A percentile compares a stretch with the other conserved stretches of the same genome.
phyloP scores from a whole-genome alignment of 352 stramenopile species.

The Discostella stelligera region DNA sequence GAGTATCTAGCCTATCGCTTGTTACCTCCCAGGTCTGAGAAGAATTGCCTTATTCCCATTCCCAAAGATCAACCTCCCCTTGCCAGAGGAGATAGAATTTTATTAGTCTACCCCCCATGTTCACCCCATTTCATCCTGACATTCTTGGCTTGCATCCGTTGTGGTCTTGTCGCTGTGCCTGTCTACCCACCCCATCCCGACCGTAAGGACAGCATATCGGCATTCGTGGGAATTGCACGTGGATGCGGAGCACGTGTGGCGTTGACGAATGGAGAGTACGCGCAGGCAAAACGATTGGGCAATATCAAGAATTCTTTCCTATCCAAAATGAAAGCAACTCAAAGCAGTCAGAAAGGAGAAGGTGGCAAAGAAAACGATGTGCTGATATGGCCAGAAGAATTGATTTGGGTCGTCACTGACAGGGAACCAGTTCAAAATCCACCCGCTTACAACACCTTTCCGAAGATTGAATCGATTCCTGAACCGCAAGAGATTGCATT shows the following conservation, averaged over 20 bases:
- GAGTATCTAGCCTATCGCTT: slow-evolving; percentile 42
- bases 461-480: slow-evolving; percentile 16
- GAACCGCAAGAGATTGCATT: slow-evolving; percentile 87
- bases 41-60: slow-evolving; percentile 8
- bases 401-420: slow-evolving; percentile 88
- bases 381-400: slow-evolving; percentile 88
- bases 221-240: slow-evolving; percentile 92
- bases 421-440: slow-evolving; percentile 31
- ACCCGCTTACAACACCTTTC: slow-evolving; percentile 1
- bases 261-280: slow-evolving; percentile 92
- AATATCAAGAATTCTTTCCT: slow-evolving; percentile 49
- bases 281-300: slow-evolving; percentile 91
- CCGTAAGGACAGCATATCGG: slow-evolving; percentile 89
- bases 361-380: slow-evolving; percentile 26
- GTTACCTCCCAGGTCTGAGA: slow-evolving; percentile 8
- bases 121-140: slow-evolving; percentile 96
- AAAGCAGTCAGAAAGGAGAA: slow-evolving; percentile 11
- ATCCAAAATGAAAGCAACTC: slow-evolving; percentile 15
- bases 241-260: slow-evolving; percentile 89
- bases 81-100: slow-evolving; percentile 30
- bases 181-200: slow-evolving; percentile 91
- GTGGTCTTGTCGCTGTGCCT: slow-evolving; percentile 91
- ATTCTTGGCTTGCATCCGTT: slow-evolving; percentile 94
- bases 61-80: slow-evolving; percentile 19
- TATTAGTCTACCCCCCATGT: slow-evolving; percentile 95